Percentiles rank a stretch among this genome's conserved stretches.
Evolutionary conservation across 2,329 filamentous ascomycete species (phyloP).

Genomic region (Cladosporium velox): DNA sequence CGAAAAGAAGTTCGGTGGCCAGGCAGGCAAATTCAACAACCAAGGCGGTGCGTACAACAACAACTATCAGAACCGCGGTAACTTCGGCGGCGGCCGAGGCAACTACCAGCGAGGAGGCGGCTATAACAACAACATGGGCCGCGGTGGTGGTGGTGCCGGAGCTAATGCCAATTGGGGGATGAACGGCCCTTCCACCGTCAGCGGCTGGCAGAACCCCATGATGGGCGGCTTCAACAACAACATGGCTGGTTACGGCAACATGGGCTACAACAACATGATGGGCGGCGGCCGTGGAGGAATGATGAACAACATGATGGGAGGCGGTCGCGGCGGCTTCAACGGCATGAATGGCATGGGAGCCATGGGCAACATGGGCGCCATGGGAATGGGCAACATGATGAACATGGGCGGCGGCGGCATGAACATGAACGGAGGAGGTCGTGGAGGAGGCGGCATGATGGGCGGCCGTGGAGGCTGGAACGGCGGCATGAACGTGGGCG

Average conservation of each 20-base stretch:
- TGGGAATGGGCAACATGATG: constrained; percentile 26
- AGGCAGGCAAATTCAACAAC: constrained; percentile 48
- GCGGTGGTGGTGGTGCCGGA: constrained; percentile 17
- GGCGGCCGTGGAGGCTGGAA: constrained; percentile 37
- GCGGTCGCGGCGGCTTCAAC: constrained; percentile 51
- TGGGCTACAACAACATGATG: constrained; percentile 40
- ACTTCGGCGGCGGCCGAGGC: constrained; percentile 25
- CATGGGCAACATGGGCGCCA: constrained; percentile 37
- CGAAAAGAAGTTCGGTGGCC: constrained; percentile 48
- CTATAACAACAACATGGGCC: constrained; percentile 20
- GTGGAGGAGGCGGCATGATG: constrained; percentile 54
- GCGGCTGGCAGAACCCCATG: constrained; percentile 26
- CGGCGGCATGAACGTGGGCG: constrained; percentile 39
- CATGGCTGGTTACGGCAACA: constrained; percentile 25
- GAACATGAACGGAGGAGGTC: constrained; percentile 34
- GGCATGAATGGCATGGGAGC: constrained; percentile 49
- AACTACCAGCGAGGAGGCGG: constrained; percentile 27
- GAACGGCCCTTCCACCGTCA: constrained; percentile 23
- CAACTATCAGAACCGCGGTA: constrained; percentile 35
- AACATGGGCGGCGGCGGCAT: constrained; percentile 34
- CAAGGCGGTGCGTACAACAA: constrained; percentile 43
- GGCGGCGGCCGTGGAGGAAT: constrained; percentile 27
- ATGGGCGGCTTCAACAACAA: constrained; percentile 27
- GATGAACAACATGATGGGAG: constrained; percentile 40
- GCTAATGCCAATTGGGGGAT: constrained; percentile 27